Evolutionary conservation across 2,329 filamentous ascomycete species (phyloP).

Genomic region (Xylaria sp.): DNA sequence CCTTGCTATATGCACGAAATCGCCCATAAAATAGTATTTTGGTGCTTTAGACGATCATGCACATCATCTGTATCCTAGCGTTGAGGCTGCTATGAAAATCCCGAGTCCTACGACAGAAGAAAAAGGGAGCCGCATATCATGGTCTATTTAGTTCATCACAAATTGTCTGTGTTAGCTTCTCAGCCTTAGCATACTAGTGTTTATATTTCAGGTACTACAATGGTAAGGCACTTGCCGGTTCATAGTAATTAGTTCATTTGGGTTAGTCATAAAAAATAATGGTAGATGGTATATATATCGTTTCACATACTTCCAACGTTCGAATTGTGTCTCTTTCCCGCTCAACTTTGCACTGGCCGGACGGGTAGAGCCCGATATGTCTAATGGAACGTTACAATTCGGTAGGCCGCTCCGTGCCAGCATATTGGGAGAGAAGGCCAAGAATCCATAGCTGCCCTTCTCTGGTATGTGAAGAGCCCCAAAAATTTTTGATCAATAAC

Average conservation of each 20-base stretch:
- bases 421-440: not conserved
- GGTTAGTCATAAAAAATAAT: too few relatives aligned
- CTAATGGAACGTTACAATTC: not conserved
- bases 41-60: not conserved
- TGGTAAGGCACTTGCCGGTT: too few relatives aligned
- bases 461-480: not conserved
- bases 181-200: too few relatives aligned
- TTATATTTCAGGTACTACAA: too few relatives aligned
- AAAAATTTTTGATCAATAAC: too few relatives aligned
- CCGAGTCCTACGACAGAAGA: not conserved
- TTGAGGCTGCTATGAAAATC: not conserved
- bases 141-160: not conserved
- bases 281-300: too few relatives aligned
- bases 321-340: too few relatives aligned
- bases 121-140: too few relatives aligned
- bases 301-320: too few relatives aligned
- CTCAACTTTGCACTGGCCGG: too few relatives aligned
- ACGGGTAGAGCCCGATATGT: too few relatives aligned
- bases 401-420: not conserved
- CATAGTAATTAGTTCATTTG: too few relatives aligned
- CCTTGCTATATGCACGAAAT: not conserved
- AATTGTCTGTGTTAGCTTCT: not conserved
- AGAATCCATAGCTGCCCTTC: not conserved
- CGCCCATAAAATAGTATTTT: not conserved
- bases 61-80: not conserved